Base-by-base conservation (phyloP, 345 rosid genomes). In the Tarenaya hassleriana region DNA sequence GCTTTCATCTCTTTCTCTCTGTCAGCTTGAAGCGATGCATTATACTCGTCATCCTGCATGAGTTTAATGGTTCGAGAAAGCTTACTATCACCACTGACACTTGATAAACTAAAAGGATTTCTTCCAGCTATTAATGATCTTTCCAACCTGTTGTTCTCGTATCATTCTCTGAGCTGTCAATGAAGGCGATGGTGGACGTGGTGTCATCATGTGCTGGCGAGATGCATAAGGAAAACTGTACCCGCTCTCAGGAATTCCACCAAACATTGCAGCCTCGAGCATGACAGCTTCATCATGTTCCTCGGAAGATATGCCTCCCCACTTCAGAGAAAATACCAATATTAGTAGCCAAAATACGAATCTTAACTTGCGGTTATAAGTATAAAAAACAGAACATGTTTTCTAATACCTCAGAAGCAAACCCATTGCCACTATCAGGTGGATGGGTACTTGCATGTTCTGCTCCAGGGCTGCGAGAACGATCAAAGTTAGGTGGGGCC, bases 251-350 rank as follows among this genome's bases (percentile, higher is more conserved):
- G 99, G 94, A 63, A 94, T 71, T 56, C 98, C 99, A 61, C 99
- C 99, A 53, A 94, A 94, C 96, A 94, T 94, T 62, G 99, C 99
- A 70, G 99, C 97, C 70, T 94, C 99, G 21, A 94, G 99, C 99
- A 94, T 94, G 55, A 94, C 97, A 39, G 99, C 99, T 63, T 94
- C 99, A 74, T 88, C 99, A 67, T 88, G 99, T 67, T 94, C 99
- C 82, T 71, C 84, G 0, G 99, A 86, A 42, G 99, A 94, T 52
- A 94, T 83, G 80, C 97, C 95, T 61, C 99, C 99, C 99, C 99
- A 94, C 99, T 92, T 60, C 55, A 45, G 41, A 60, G 20, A 41
- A 69, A 34, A 47, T 34, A 61, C 31, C 41, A 63, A 14, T 18
- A 65, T 51, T 77, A 71, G 43, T 79, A 78, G 39, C 50, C 50